These are phyloP conservation scores for Stemphylium beticola DNA, from an alignment of 2,329 filamentous ascomycete genomes.

Conservation along the genomic window DNA sequence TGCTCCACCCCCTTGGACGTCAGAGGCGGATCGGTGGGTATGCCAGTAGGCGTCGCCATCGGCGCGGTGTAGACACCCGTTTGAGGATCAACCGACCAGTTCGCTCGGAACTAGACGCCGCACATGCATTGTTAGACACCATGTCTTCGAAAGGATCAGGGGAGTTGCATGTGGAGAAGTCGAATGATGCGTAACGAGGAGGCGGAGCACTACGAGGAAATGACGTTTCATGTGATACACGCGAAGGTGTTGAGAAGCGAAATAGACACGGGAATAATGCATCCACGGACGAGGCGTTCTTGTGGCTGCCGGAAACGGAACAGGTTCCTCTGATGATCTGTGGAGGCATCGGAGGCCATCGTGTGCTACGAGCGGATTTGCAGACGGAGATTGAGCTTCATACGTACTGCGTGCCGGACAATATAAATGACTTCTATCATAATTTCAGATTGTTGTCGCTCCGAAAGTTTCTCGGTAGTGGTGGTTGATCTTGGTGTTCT, in stretches of 20 bases:
- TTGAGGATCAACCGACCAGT: constrained; percentile 82
- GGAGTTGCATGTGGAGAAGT: neutral
- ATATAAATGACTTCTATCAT: constrained; percentile 58
- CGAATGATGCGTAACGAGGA: neutral
- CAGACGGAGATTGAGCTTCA: constrained; percentile 14
- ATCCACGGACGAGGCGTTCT: constrained; percentile 9
- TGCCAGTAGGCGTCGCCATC: constrained; percentile 78
- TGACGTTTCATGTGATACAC: constrained; percentile 13
- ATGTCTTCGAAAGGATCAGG: constrained; percentile 18
- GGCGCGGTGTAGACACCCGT: constrained; percentile 78
- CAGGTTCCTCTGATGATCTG: constrained; percentile 10
- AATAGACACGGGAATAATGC: constrained; percentile 12
- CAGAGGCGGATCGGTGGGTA: constrained; percentile 85
- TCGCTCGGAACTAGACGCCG: constrained; percentile 74
- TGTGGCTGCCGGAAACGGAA: constrained; percentile 15
- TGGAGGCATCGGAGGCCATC: constrained; percentile 14
- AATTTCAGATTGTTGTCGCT: constrained; percentile 4
- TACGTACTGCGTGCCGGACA: constrained; percentile 59
- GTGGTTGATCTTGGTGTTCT: constrained; percentile 5
- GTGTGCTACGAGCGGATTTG: neutral
- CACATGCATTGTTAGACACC: constrained; percentile 24
- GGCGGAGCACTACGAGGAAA: constrained; percentile 4
- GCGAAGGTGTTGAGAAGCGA: constrained; percentile 5
- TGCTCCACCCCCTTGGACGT: constrained; percentile 87
- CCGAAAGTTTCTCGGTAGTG: constrained; percentile 1